These are phyloP conservation scores for Phanerochaete carnosa DNA, from an alignment of 768 basidiomycete genomes.

Conservation along the genomic window DNA sequence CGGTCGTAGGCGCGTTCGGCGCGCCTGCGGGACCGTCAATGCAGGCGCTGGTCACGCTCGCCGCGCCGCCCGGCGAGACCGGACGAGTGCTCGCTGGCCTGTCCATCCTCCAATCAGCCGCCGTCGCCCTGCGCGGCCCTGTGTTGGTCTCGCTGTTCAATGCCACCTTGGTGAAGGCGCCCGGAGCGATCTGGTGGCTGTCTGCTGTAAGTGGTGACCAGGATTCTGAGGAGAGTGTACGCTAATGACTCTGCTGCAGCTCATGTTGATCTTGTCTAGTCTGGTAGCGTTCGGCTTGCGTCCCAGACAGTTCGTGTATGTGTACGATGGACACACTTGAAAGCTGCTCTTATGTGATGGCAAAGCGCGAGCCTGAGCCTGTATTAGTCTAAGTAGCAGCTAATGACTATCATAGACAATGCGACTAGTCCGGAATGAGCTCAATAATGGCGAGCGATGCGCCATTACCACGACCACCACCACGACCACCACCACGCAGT, in stretches of 20 bases:
- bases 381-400: neutral
- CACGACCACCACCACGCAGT: no score
- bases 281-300: neutral
- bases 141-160: neutral
- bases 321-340: no score
- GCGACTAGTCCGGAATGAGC: neutral
- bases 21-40: constrained; percentile 2
- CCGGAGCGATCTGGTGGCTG: neutral
- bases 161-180: constrained; percentile 1
- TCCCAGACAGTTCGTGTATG: neutral
- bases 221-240: neutral
- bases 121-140: neutral
- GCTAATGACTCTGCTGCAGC: neutral
- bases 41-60: constrained; percentile 5
- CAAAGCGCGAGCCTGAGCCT: neutral
- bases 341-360: neutral
- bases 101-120: neutral
- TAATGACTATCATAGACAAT: neutral
- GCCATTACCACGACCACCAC: constrained; percentile 37
- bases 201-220: neutral
- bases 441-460: neutral
- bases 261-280: neutral
- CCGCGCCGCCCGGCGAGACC: neutral
- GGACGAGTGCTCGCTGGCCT: constrained; percentile 6
- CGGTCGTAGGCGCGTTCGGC: neutral